A percentile compares a stretch with the other conserved stretches of the same genome.
phyloP scores from a whole-genome alignment of 2,329 filamentous ascomycete genomes.

The Macroventuria anomochaeta region DNA sequence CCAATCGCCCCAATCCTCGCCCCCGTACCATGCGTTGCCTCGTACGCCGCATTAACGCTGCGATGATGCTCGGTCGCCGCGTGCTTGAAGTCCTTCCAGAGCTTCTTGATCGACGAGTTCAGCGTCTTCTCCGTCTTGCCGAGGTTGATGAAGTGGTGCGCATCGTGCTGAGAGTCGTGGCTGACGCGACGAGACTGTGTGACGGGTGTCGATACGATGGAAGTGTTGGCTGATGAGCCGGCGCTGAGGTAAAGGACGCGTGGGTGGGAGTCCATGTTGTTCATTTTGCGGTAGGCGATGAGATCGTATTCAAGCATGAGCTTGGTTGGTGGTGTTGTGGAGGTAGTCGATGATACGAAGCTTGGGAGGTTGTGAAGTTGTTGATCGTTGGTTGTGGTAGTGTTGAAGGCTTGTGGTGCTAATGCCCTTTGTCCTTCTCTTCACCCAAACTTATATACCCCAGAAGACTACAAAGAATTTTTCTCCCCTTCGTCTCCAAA shows the following conservation, averaged over 20 bases:
- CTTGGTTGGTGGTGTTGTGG: not conserved
- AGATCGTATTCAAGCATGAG: slow-evolving; percentile 10
- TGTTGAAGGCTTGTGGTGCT: not conserved
- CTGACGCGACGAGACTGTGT: slow-evolving; percentile 23
- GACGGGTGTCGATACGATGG: slow-evolving; percentile 21
- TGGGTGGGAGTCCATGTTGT: slow-evolving; percentile 30
- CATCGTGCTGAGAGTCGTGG: slow-evolving; percentile 31
- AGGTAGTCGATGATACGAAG: not conserved
- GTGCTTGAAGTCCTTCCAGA: slow-evolving; percentile 39
- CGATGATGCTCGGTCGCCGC: slow-evolving; percentile 39
- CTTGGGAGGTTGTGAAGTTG: not conserved
- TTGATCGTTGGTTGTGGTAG: not conserved
- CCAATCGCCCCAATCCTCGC: not conserved
- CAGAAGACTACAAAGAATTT: slow-evolving; percentile 5
- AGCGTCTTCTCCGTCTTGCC: slow-evolving; percentile 27
- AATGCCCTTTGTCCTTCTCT: slow-evolving; percentile 1
- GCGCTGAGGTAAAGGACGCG: slow-evolving; percentile 29
- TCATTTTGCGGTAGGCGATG: slow-evolving; percentile 24
- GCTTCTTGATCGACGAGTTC: slow-evolving; percentile 35
- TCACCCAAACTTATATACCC: slow-evolving; percentile 8
- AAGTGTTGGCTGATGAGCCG: slow-evolving; percentile 6
- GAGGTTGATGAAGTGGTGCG: slow-evolving; percentile 29
- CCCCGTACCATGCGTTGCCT: slow-evolving; percentile 32
- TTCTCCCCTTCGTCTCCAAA: slow-evolving; percentile 9
- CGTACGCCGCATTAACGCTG: slow-evolving; percentile 39